Evolutionary conservation across 495 filamentous ascomycete species (phyloP), one percentile per base, ranked within the genome.

Genomic region (Parachaetomium inaequale): DNA sequence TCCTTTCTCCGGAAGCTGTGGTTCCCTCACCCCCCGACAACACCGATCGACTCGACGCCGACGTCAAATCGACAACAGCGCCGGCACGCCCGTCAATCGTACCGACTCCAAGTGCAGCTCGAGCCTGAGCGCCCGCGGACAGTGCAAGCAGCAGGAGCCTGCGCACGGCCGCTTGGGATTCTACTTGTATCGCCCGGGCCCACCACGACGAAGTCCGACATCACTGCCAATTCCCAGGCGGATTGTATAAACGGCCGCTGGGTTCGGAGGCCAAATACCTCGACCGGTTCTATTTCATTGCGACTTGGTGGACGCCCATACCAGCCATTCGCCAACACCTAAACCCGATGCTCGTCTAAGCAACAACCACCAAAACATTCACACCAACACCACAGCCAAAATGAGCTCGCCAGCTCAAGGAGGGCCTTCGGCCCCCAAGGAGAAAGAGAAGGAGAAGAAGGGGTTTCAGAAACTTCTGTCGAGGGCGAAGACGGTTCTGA

Each of bases 381-480:
- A n/a, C 45, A 49, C 23, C 64, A 14, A 58, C 51, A 28, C 49
- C 19, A 62, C 45, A 63, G 38, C 34, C 63, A 69, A 46, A 51
- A 81, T 81, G 79, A 81, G 79, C 60, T 78, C 79, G 51, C 69
- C 76, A 42, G 65, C 76, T 21, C 75, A 70, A 63, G 70, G 62
- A 55, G 72, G 68, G 47, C 57, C 68, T 34, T 54, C 74, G 57
- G 58, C 64, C 54, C 72, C 75, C 29, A 74, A 74, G 66, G 72
- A 76, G 38, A 69, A 68, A 42, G 68, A n/a, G n/a, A n/a, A 67
- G 53, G 85, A 88, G 77, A 84, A 82, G 61, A 84, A 81, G 67
- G 85, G 87, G 26, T 67, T 90, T 43, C 88, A 80, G 75, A 85
- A 81, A 3, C 85, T 85, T 25, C 73, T 87, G 63, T 84, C 79